These are phyloP conservation scores for Penicillium silybi DNA, from an alignment of 495 filamentous ascomycete genomes.

Conservation along the genomic window DNA sequence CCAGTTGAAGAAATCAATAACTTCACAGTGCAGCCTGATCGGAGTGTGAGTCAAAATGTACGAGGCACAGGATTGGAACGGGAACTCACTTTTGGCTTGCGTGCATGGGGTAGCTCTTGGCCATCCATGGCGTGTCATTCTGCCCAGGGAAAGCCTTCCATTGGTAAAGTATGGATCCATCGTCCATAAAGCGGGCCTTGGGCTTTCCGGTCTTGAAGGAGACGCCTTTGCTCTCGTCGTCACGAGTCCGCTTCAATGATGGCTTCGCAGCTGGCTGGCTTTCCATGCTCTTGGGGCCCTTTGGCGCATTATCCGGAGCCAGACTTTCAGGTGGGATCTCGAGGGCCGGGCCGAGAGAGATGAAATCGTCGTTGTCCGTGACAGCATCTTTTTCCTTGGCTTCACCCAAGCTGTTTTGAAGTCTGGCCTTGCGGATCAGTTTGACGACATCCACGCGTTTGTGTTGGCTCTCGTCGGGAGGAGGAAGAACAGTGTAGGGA, in stretches of 20 bases:
- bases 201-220: conserved; percentile 44
- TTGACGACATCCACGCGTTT: conserved; percentile 82
- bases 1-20: conserved; percentile 83
- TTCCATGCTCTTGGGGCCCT: conserved; percentile 20
- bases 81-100: conserved; percentile 28
- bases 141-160: conserved; percentile 52
- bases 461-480: conserved; percentile 56
- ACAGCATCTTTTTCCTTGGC: conserved; percentile 48
- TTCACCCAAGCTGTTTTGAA: conserved; percentile 37
- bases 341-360: conserved; percentile 67
- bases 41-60: conserved; percentile 1
- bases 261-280: conserved; percentile 35
- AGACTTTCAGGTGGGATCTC: conserved; percentile 31
- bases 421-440: conserved; percentile 78
- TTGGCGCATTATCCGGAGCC: conserved; percentile 35
- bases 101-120: conserved; percentile 27
- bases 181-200: conserved; percentile 32
- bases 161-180: conserved; percentile 48
- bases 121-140: conserved; percentile 60
- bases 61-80: neutral
- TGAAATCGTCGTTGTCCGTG: conserved; percentile 71
- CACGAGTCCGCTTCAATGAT: conserved; percentile 65
- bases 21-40: conserved; percentile 69
- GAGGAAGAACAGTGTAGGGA: conserved; percentile 79
- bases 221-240: conserved; percentile 59